Percentiles rank a stretch among this genome's conserved stretches.
Conservation (phyloP, 768 basidiomycete species). For the Termitomyces titanicus region DNA sequence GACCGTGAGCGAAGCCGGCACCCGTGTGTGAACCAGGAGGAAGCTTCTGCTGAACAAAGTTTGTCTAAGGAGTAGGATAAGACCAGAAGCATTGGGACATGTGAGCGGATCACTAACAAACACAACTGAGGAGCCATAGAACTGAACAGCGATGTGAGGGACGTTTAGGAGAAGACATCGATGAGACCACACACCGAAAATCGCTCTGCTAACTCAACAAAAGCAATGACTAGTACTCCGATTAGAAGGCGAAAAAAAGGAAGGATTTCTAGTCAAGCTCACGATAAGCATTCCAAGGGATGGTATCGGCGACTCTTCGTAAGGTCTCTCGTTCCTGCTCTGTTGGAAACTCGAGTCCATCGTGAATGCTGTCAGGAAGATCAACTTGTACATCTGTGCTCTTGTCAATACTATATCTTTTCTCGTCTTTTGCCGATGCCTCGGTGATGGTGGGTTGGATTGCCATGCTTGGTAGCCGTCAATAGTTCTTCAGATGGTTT, state of each 20-base stretch:
- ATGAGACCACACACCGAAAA: conserved; percentile 49
- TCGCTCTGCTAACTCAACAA: conserved; percentile 69
- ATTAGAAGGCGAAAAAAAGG: neutral
- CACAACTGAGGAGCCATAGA: conserved; percentile 46
- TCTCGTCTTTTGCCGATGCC: neutral
- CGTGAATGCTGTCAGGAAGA: conserved; percentile 24
- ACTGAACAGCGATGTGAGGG: conserved; percentile 20
- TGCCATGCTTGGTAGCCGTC: neutral
- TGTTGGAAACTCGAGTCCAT: conserved; percentile 61
- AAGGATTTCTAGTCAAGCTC: conserved; percentile 12
- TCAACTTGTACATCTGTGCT: neutral
- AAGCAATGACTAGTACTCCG: conserved; percentile 47
- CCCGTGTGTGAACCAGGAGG: conserved; percentile 66
- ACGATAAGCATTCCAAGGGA: conserved; percentile 61
- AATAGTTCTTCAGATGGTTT: neutral
- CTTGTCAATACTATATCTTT: neutral
- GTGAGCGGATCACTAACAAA: conserved; percentile 30
- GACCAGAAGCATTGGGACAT: neutral
- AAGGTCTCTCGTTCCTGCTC: conserved; percentile 57
- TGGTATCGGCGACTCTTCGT: conserved; percentile 53
- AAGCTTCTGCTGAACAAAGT: conserved; percentile 72
- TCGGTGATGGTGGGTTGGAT: neutral
- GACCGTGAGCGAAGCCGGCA: conserved; percentile 46
- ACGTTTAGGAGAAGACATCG: neutral
- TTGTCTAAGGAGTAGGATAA: conserved; percentile 39